Evolutionary conservation across 2,329 filamentous ascomycete species (phyloP), one percentile per base, ranked within the genome.

Genomic region (Sporothrix humicola): DNA sequence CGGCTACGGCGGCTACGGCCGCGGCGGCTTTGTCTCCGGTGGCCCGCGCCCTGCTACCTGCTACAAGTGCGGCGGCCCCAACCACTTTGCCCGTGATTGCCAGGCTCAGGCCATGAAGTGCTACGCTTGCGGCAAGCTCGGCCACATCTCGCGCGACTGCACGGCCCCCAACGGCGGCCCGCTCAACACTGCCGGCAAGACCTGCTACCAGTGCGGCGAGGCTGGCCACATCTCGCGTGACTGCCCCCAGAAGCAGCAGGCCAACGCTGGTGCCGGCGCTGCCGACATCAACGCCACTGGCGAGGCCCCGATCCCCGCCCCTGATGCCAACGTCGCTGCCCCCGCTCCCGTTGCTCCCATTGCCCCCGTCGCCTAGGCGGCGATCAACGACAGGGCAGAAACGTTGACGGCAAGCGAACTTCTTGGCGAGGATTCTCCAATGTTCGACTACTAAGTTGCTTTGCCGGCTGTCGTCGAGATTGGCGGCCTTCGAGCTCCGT

Each of bases 101-200:
- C 96, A 98, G 87, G 95, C 96, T 78, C 94, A 97, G 84, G 93
- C 94, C 76, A 97, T 97, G 94, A 98, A 98, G 87, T 98, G 95
- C 88, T 98, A 97, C 81, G 95, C 95, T 77, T 98, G 95, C 82
- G 95, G 95, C 82, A 97, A 97, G 87, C 90, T 97, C 78, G 94
- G 94, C 70, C 94, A 97, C 85, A 97, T 97, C 83, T 97, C 93
- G 12, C 87, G 88, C 79, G 96, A 99, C 84, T 99, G 96, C 88
- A 97, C 95, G 65, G 94, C 95, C 75, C 95, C 96, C 77, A 98
- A 98, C 83, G 96, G 96, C 73, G 96, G 96, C 31, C 94, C 95
- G 65, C 88, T 98, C 78, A 98, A 96, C 89, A 97, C 94, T 77
- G 94, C 93, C 76, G 95, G 95, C 81, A 99, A 98, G 90, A 97